Base-by-base conservation (phyloP, 768 basidiomycete genomes). In the Termitomyces sp. region DNA sequence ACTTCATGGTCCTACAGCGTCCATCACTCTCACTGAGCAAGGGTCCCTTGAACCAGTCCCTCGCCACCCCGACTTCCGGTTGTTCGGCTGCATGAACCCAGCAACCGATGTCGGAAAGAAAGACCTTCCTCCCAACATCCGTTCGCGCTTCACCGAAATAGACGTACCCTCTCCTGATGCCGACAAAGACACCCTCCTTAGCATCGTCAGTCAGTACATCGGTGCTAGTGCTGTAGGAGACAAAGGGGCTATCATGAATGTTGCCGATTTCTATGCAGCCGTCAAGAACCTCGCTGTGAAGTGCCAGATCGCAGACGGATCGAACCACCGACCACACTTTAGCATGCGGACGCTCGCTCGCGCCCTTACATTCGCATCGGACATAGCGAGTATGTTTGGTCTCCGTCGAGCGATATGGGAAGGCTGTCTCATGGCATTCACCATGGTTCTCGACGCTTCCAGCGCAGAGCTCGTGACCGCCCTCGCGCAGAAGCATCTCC, bases 81-180 rank as follows among this genome's bases (percentile, higher is more conserved):
- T 98, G 5, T 98, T 98, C 66, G 95, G 95, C 4, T 99, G 97
- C 69, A 99, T 99, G 97, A 99, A 99, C 67, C 97, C 97, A 5
- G 97, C 97, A 0, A 99, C 95, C 4, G 97, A 99, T 64, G 90
- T 98, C 14, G 97, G 97, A 34, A 99, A 98, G 77, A 97, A 95
- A 65, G 96, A 98, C 65, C 85, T 99, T 0, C 92, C 94, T 17
- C 87, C 91, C 5, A 89, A 88, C 65, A 90, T 98, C 48, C 86
- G 95, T 35, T 83, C 89, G 10, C 85, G 90, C 31, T 98, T 99
- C 74, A 97, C 95, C 1, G 97, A 98, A 69, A 84, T 98, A 53
- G 94, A 95, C 67, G 95, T 98, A 0, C 85, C 90, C n/a, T 82
- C 95, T 3, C 95, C 96, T 4, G 97, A 99, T 65, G 80, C 89